Evolutionary conservation across 2,329 filamentous ascomycete genomes (phyloP).

Genomic region (Nemania serpens): DNA sequence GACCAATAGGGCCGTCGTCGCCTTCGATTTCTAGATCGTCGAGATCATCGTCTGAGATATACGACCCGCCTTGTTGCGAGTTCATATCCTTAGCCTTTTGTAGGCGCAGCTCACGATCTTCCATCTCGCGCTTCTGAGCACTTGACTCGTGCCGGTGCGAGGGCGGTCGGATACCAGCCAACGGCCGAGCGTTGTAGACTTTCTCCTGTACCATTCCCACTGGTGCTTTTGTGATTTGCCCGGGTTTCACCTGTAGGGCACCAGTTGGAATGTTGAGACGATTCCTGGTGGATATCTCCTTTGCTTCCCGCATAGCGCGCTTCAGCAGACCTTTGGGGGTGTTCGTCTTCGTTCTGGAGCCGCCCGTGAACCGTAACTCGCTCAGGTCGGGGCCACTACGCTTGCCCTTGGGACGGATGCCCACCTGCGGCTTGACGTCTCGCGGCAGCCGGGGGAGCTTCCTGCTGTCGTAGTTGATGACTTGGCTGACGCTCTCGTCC

Average conservation of each 20-base stretch:
- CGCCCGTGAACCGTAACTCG: conserved; percentile 50
- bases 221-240: conserved; percentile 56
- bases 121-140: conserved; percentile 34
- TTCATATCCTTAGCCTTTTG: conserved; percentile 40
- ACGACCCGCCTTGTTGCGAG: conserved; percentile 39
- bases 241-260: conserved; percentile 39
- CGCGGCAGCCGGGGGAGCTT: conserved; percentile 50
- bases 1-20: conserved; percentile 25
- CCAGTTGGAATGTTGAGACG: conserved; percentile 49
- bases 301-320: conserved; percentile 61
- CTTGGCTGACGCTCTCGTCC: conserved; percentile 59
- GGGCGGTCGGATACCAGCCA: conserved; percentile 30
- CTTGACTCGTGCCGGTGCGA: conserved; percentile 8
- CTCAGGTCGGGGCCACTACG: conserved; percentile 34
- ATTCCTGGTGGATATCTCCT: conserved; percentile 56
- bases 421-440: conserved; percentile 38
- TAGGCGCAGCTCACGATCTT: conserved; percentile 47
- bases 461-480: conserved; percentile 54
- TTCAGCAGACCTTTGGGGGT: conserved; percentile 59
- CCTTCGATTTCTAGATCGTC: conserved; percentile 40
- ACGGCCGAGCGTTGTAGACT: conserved; percentile 48
- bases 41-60: conserved; percentile 49
- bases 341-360: conserved; percentile 57
- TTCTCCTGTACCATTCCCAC: conserved; percentile 59
- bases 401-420: conserved; percentile 20